Evolutionary conservation across 305 asterid species (phyloP).

Genomic region (Fraxinus floribunda): DNA sequence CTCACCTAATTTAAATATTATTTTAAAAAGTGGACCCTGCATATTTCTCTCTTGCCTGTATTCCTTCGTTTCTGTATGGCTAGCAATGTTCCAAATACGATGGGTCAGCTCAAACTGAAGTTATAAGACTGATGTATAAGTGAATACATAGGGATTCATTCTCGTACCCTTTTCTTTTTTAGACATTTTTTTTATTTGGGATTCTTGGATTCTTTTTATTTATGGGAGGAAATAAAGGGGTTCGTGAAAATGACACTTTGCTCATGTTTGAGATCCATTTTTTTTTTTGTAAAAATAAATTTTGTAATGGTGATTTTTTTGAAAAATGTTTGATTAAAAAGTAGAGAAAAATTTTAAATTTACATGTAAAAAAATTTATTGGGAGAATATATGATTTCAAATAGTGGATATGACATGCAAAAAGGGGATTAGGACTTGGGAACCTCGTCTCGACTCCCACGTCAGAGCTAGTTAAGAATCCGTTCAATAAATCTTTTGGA

Average conservation of each 20-base stretch:
- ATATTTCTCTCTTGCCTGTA: too few species aligned
- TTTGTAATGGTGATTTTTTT: too few species aligned
- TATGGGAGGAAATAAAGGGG: slow-evolving; percentile 11
- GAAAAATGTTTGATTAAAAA: too few species aligned
- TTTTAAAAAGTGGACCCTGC: too few species aligned
- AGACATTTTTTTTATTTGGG: too few species aligned
- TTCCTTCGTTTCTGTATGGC: too few species aligned
- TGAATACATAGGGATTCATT: background rate
- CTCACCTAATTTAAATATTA: too few species aligned
- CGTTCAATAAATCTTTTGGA: too few species aligned
- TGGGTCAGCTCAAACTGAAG: background rate
- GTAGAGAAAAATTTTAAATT: too few species aligned
- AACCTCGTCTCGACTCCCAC: background rate
- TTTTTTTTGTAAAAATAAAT: too few species aligned
- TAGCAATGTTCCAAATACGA: background rate
- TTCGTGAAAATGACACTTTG: slow-evolving; percentile 26
- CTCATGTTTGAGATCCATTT: too few species aligned
- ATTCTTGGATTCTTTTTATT: slow-evolving; percentile 8
- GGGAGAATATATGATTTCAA: background rate
- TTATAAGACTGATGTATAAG: background rate
- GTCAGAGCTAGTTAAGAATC: background rate
- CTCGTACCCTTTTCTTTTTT: slow-evolving; percentile 11
- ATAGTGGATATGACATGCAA: background rate
- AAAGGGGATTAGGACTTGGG: background rate
- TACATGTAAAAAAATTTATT: too few species aligned